These are phyloP conservation scores for Avena eriantha DNA, from an alignment of 176 grass and related monocot species.

Conservation along the genomic window DNA sequence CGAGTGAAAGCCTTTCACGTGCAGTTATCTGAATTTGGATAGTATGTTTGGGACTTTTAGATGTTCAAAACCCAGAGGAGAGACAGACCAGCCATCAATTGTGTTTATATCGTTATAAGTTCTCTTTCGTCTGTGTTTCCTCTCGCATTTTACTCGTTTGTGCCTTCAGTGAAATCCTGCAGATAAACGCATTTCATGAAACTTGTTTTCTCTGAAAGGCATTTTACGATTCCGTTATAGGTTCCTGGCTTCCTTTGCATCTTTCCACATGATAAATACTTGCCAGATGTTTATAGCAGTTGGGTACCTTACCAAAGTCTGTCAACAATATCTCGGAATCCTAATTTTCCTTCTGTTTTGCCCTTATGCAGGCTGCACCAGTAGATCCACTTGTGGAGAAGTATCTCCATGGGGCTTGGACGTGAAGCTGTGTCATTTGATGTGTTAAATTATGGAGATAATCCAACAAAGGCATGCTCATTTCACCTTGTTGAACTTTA, in stretches of 20 bases:
- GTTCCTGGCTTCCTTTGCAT: background rate
- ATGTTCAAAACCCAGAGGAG: background rate
- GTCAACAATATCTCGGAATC: background rate
- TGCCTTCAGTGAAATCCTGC: background rate
- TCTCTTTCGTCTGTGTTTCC: background rate
- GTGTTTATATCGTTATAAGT: background rate
- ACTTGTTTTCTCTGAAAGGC: background rate
- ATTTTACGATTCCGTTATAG: constrained; percentile 12
- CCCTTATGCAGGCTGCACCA: constrained; percentile 58
- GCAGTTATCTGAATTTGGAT: background rate
- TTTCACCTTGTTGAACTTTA: constrained; percentile 14
- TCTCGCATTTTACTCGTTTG: background rate
- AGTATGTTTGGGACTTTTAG: background rate
- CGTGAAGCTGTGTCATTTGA: constrained; percentile 88
- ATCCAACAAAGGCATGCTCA: constrained; percentile 62
- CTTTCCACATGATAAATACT: constrained; percentile 16
- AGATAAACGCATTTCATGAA: background rate
- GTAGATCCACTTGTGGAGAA: constrained; percentile 86
- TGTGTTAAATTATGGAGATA: constrained; percentile 91
- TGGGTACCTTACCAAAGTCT: background rate
- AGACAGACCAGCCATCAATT: background rate
- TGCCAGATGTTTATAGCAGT: background rate
- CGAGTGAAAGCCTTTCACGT: background rate
- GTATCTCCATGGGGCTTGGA: constrained; percentile 76
- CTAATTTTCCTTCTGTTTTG: constrained; percentile 1